Evolutionary conservation across 164 flowering plant species (phyloP).

Genomic region (Dillenia suffruticosa): DNA sequence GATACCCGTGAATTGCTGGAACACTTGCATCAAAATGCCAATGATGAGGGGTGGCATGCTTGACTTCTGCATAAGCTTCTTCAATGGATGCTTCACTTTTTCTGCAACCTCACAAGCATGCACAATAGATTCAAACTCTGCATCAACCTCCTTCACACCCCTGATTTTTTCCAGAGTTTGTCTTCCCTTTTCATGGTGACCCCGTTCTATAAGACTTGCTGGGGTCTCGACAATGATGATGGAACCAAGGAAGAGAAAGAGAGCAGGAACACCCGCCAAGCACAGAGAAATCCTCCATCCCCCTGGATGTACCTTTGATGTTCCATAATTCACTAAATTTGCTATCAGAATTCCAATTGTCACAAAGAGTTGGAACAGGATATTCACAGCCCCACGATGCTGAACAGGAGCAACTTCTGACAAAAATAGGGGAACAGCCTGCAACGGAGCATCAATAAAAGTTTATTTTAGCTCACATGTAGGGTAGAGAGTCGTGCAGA

Average conservation of each 20-base stretch:
- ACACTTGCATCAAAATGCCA: slow-evolving; percentile 18
- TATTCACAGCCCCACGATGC: slow-evolving; percentile 31
- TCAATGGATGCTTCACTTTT: slow-evolving; percentile 17
- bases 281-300: slow-evolving; percentile 39
- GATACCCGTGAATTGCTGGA: slow-evolving; percentile 33
- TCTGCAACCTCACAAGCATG: slow-evolving; percentile 16
- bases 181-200: slow-evolving; percentile 15
- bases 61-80: slow-evolving; percentile 11
- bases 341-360: slow-evolving; percentile 39
- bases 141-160: slow-evolving; percentile 19
- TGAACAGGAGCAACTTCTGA: slow-evolving; percentile 35
- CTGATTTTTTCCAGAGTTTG: slow-evolving; percentile 21
- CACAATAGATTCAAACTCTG: slow-evolving; percentile 19
- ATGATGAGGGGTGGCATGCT: slow-evolving; percentile 27
- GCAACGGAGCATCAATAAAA: neutral
- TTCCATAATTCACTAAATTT: slow-evolving; percentile 25
- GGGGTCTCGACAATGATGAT: slow-evolving; percentile 34
- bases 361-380: slow-evolving; percentile 32
- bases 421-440: slow-evolving; percentile 21
- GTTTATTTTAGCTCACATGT: too few relatives aligned
- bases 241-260: slow-evolving; percentile 23
- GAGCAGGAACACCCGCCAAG: slow-evolving; percentile 30
- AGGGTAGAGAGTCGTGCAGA: too few relatives aligned
- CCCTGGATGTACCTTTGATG: slow-evolving; percentile 14
- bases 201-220: slow-evolving; percentile 33